phyloP scores from a whole-genome alignment of 805 yeast species.

The Cyberlindnera nakhonratchasimensis region DNA sequence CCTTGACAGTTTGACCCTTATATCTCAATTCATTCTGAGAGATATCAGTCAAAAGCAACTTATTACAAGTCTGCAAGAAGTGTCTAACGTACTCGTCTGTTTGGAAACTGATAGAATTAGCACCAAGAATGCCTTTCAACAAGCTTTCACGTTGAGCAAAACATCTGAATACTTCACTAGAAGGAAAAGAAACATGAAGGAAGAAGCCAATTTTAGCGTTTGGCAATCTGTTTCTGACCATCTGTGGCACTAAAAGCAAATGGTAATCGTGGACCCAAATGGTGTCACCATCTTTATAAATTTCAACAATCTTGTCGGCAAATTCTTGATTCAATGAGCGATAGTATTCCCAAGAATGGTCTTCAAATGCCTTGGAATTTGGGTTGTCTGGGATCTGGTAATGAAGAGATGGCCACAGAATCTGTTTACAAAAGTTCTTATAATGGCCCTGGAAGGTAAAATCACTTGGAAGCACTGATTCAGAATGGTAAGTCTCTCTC shows the following conservation, averaged over 20 bases:
- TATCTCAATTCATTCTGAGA: conserved; percentile 57
- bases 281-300: conserved; percentile 70
- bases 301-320: conserved; percentile 69
- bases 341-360: conserved; percentile 89
- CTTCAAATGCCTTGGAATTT: conserved; percentile 90
- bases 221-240: conserved; percentile 76
- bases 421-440: conserved; percentile 86
- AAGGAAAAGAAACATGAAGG: conserved; percentile 91
- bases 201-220: conserved; percentile 87
- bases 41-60: conserved; percentile 82
- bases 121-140: conserved; percentile 81
- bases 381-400: conserved; percentile 96
- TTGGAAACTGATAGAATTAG: conserved; percentile 85
- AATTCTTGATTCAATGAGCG: conserved; percentile 68
- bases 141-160: conserved; percentile 80
- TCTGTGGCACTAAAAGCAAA: conserved; percentile 75
- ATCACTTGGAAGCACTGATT: conserved; percentile 73
- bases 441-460: conserved; percentile 86
- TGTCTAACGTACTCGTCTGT: conserved; percentile 92
- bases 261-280: conserved; percentile 97
- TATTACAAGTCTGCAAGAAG: conserved; percentile 84
- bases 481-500: conserved; percentile 47
- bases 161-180: conserved; percentile 92
- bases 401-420: conserved; percentile 92
- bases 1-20: conserved; percentile 53